These are phyloP conservation scores for Aspergillus kassunensis DNA, from an alignment of 495 filamentous ascomycete species.

Conservation along the genomic window DNA sequence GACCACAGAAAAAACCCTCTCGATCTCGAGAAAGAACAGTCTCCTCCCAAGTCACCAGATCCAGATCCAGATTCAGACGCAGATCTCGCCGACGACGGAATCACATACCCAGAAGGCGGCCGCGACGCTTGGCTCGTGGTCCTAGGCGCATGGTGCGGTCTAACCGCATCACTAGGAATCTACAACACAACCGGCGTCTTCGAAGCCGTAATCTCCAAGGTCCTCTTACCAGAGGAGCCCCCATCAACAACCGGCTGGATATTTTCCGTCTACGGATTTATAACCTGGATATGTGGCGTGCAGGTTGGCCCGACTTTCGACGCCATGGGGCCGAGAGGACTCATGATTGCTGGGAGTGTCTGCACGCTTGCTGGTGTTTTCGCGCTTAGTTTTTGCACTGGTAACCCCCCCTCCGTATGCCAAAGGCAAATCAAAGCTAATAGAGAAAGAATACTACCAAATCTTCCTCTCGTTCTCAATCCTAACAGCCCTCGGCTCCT, in stretches of 20 bases:
- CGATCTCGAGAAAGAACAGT: too few relatives aligned
- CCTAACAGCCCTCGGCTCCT: constrained; percentile 31
- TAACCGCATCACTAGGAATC: constrained; percentile 60
- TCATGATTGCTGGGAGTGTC: constrained; percentile 25
- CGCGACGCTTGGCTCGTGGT: constrained; percentile 62
- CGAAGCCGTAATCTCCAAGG: constrained; percentile 50
- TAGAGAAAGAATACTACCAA: constrained; percentile 35
- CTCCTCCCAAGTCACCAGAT: too few relatives aligned
- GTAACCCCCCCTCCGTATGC: constrained; percentile 15
- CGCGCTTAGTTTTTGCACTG: constrained; percentile 47
- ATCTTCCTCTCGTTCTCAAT: constrained; percentile 39
- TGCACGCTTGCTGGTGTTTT: constrained; percentile 41
- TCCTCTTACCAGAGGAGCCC: constrained; percentile 50
- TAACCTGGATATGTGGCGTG: constrained; percentile 48
- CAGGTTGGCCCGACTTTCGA: constrained; percentile 36
- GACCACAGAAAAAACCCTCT: too few relatives aligned
- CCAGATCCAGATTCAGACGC: too few relatives aligned
- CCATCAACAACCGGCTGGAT: constrained; percentile 69
- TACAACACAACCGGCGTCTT: constrained; percentile 66
- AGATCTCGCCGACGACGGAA: too few relatives aligned
- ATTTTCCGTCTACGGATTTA: constrained; percentile 61
- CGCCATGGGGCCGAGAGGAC: constrained; percentile 17
- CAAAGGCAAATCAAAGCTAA: constrained; percentile 2
- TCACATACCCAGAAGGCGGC: constrained; percentile 56
- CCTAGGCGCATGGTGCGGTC: constrained; percentile 56